Percentiles rank a stretch among this genome's conserved stretches.
These are phyloP conservation scores for Plantago ovata DNA, from an alignment of 257 asterid species.

Conservation along the genomic window DNA sequence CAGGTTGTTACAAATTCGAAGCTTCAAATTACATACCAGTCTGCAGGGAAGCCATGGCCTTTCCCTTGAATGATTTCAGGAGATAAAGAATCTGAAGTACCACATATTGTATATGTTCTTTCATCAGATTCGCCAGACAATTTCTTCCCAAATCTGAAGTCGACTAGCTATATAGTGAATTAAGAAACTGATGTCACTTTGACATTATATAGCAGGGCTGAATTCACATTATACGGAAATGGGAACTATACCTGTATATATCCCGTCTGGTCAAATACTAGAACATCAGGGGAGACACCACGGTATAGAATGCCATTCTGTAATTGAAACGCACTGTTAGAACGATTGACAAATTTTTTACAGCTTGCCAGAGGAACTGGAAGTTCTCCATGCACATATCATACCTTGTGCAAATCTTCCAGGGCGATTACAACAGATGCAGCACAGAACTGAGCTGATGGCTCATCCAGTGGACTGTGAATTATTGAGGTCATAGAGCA, in stretches of 20 bases:
- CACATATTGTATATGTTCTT: conserved; percentile 82
- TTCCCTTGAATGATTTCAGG: conserved; percentile 93
- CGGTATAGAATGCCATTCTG: conserved; percentile 79
- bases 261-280: conserved; percentile 73
- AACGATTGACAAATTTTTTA: neutral
- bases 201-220: conserved; percentile 7
- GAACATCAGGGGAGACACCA: conserved; percentile 80
- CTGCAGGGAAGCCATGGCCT: conserved; percentile 90
- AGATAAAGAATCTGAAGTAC: conserved; percentile 83
- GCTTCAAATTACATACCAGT: conserved; percentile 55
- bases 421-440: conserved; percentile 70
- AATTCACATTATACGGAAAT: conserved; percentile 12
- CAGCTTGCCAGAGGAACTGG: conserved; percentile 7
- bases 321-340: conserved; percentile 20
- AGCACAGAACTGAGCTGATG: conserved; percentile 81
- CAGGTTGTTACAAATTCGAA: too few relatives aligned
- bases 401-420: conserved; percentile 84
- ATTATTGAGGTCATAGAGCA: conserved; percentile 68
- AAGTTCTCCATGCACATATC: conserved; percentile 23
- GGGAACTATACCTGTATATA: conserved; percentile 57
- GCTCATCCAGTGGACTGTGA: conserved; percentile 62
- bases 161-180: conserved; percentile 70
- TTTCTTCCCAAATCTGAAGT: conserved; percentile 87
- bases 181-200: conserved; percentile 31
- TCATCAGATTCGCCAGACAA: conserved; percentile 51